Base-by-base conservation (phyloP, 306 rosid genomes). In the Vigna nakashimae region DNA sequence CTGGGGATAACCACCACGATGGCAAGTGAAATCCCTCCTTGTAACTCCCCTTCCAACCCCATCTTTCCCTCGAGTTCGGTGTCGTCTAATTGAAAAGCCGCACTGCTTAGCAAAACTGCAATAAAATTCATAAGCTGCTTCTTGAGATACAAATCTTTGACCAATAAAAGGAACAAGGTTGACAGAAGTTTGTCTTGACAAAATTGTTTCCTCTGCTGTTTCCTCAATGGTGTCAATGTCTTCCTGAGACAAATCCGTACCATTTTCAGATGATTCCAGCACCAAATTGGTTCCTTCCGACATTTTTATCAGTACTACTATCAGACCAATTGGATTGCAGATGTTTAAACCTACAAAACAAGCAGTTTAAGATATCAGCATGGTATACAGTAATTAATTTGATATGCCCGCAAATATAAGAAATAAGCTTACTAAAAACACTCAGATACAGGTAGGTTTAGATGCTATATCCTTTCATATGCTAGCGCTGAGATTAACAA, bases 21-120 rank as follows among this genome's bases (percentile, higher is more conserved):
- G 97, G 80, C 97, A 93, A 67, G 96, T 88, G 80, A 93, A 93
- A 82, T 93, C 96, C 77, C 98, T 85, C 59, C 98, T 89, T 2
- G 97, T 93, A 60, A 93, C 89, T 82, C 97, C 98, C 48, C 97
- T 82, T 60, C 98, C 98, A 46, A 93, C 91, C 67, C 98, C 98
- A 80, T 93, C 98, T 81, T 93, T 93, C 73, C 98, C 97, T 46
- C 98, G 85, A 71, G 94, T 91, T 5, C 96, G 94, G 51, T 93
- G 97, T 2, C 97, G 89, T 71, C 98, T 79, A 57, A 93, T 93
- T 20, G 97, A 91, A 87, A 93, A 93, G 26, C 98, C 98, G 73
- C 90, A 89, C 62, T 91, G 97, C 59, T 89, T 89, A 11, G 97
- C 96, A 75, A 91, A 93, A 69, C 97, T 87, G 83, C 97, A 88